A percentile compares a stretch with the other conserved stretches of the same genome.
Evolutionary conservation across 208 protist genomes (phyloP).

Genomic region (Acanthamoeba royreba): DNA sequence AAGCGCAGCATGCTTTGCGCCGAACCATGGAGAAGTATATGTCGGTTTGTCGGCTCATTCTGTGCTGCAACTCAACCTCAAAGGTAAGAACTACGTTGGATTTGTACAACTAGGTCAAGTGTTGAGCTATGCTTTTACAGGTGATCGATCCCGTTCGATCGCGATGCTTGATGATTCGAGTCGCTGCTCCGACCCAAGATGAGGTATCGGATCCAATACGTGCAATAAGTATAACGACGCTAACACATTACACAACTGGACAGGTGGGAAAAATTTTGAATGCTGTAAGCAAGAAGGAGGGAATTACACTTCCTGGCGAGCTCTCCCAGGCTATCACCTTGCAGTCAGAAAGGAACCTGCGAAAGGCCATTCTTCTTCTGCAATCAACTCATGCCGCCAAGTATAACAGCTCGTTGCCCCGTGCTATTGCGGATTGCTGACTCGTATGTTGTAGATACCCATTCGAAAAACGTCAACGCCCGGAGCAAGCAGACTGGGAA

Average conservation of each 20-base stretch:
- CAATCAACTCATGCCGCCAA: constrained; percentile 89
- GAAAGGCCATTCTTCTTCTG: constrained; percentile 95
- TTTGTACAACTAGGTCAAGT: not conserved
- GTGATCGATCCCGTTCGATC: constrained; percentile 93
- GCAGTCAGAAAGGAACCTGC: constrained; percentile 91
- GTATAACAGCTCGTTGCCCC: not conserved
- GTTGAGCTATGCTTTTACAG: not conserved
- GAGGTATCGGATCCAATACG: no score
- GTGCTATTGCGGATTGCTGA: not conserved
- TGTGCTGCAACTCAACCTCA: constrained; percentile 91
- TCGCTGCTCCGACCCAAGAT: constrained; percentile 90
- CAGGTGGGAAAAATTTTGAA: constrained; percentile 53
- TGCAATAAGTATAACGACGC: no score
- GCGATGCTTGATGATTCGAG: constrained; percentile 95
- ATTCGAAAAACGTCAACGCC: constrained; percentile 22
- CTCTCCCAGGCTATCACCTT: constrained; percentile 83
- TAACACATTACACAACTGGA: no score
- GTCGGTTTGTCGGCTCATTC: constrained; percentile 94
- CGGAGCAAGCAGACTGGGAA: constrained; percentile 90
- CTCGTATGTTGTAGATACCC: constrained; percentile 48
- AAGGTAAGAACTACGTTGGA: constrained; percentile 59
- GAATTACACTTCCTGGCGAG: constrained; percentile 63
- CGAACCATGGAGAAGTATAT: constrained; percentile 99
- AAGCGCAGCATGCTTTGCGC: constrained; percentile 98
- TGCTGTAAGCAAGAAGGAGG: constrained; percentile 69